Evolutionary conservation across 1,284 basidiomycete species (phyloP).

Genomic region (Agaricales sp.): DNA sequence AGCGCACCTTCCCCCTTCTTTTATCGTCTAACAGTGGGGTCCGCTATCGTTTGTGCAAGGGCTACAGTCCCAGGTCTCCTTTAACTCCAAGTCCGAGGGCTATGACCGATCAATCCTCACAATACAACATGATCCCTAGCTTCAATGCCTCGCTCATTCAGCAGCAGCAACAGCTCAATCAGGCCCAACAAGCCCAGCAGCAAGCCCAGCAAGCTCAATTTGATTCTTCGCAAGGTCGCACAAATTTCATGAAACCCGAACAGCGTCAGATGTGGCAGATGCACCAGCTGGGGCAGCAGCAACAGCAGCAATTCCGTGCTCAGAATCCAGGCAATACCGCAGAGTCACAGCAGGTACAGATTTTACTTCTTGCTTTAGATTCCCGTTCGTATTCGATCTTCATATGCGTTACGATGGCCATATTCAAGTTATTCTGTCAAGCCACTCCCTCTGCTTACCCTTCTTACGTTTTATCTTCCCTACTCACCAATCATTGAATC

Average conservation of each 20-base stretch:
- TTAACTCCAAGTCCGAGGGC: slow-evolving; percentile 24
- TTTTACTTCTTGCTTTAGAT: not conserved
- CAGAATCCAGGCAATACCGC: slow-evolving; percentile 32
- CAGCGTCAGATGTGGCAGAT: slow-evolving; percentile 45
- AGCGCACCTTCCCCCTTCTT: not conserved
- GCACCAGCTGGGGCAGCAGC: slow-evolving; percentile 29
- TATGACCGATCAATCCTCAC: slow-evolving; percentile 52
- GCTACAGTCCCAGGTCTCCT: slow-evolving; percentile 14
- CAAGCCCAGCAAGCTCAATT: slow-evolving; percentile 29
- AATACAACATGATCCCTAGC: slow-evolving; percentile 39
- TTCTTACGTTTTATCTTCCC: slow-evolving; percentile 11
- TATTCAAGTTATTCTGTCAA: too few species aligned
- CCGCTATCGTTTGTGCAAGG: slow-evolving; percentile 11
- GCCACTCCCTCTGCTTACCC: too few species aligned
- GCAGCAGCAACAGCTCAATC: slow-evolving; percentile 31
- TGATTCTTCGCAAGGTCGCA: slow-evolving; percentile 21
- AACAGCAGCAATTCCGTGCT: slow-evolving; percentile 32
- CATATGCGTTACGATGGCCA: too few species aligned
- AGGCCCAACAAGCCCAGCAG: slow-evolving; percentile 28
- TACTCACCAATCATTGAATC: slow-evolving; percentile 13
- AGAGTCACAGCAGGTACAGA: slow-evolving; percentile 15
- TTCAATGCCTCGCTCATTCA: slow-evolving; percentile 31
- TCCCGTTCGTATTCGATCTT: too few species aligned
- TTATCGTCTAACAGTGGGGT: slow-evolving; percentile 20
- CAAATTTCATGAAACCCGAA: slow-evolving; percentile 34